Base-by-base conservation (phyloP, 2,329 filamentous ascomycete species). In the Diaporthe capsici region DNA sequence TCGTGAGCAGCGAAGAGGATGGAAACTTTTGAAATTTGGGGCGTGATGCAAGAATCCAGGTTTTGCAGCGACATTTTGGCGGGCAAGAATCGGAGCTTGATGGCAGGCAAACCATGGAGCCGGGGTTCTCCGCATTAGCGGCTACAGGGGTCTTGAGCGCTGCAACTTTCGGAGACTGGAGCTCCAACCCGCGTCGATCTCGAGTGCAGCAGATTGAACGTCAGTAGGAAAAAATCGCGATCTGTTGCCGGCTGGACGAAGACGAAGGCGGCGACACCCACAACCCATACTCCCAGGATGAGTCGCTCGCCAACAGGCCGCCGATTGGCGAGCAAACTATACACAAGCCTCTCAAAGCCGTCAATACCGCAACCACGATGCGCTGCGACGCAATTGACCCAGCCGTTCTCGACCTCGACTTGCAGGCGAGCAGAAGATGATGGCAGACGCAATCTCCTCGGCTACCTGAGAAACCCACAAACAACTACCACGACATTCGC, bases 251-350 rank as follows among this genome's bases (percentile, higher is more conserved):
- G 28, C 53, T 39, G 39, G 57, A 65, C 63, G 49, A 75, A 17
- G 53, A 55, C 55, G 39, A 49, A 57, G 61, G 31, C 65, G 55
- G 67, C 68, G 49, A 84, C 83, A 81, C 78, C 72, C 78, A 79
- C 79, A 83, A 80, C 20, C 47, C 17, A 67, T 42, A 51, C 10
- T 20, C 31, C 20, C 10, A 74, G 17, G 71, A 89, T 89, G 88
- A 88, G 84, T 76, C 85, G 83, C 71, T 80, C 85, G 79, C 82
- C 86, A 68, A 81, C 83, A 78, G 84, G 82, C 80, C 85, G 87
- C 83, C 82, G 86, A 53, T 79, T 86, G 82, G 86, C 85, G 80
- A 85, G 84, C 77, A 81, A 84, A 65, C 78, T 85, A 76, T 81
- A 84, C 57, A 83, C 85, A 77, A 81, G 82, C 5, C 79, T 86